phyloP scores from a whole-genome alignment of 2,329 filamentous ascomycete genomes.

The Aspergillus sp. region DNA sequence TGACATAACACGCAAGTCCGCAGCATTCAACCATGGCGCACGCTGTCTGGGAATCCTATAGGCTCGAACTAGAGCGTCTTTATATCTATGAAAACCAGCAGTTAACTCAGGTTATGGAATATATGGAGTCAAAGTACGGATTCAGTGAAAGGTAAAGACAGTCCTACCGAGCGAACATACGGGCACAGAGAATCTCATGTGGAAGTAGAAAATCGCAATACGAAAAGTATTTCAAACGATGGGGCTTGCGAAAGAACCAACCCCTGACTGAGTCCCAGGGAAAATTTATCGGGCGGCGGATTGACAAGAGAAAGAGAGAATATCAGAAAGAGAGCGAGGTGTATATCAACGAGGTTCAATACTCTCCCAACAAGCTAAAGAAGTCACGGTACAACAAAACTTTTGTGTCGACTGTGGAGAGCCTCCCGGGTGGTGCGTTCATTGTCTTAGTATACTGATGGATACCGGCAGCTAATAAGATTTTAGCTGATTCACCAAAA shows the following conservation, averaged over 20 bases:
- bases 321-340: constrained; percentile 19
- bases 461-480: neutral
- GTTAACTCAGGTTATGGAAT: constrained; percentile 10
- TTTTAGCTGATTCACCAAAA: constrained; percentile 2
- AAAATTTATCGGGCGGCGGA: constrained; percentile 9
- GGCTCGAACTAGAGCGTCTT: constrained; percentile 16
- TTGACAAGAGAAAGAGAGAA: constrained; percentile 14
- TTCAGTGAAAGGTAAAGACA: constrained; percentile 10
- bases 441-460: too few relatives aligned
- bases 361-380: constrained; percentile 4
- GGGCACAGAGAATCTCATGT: neutral
- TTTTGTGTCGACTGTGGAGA: constrained; percentile 4
- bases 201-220: constrained; percentile 3
- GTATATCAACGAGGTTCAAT: constrained; percentile 9
- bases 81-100: constrained; percentile 14
- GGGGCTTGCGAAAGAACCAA: constrained; percentile 7
- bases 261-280: neutral
- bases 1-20: neutral
- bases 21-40: constrained; percentile 4
- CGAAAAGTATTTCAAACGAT: neutral
- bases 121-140: constrained; percentile 14
- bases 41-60: constrained; percentile 12
- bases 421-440: neutral
- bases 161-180: neutral
- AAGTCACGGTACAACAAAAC: constrained; percentile 5